A percentile compares a stretch with the other conserved stretches of the same genome.
Conservation (phyloP, 2,329 filamentous ascomycete genomes). For the Gyromitra esculenta region DNA sequence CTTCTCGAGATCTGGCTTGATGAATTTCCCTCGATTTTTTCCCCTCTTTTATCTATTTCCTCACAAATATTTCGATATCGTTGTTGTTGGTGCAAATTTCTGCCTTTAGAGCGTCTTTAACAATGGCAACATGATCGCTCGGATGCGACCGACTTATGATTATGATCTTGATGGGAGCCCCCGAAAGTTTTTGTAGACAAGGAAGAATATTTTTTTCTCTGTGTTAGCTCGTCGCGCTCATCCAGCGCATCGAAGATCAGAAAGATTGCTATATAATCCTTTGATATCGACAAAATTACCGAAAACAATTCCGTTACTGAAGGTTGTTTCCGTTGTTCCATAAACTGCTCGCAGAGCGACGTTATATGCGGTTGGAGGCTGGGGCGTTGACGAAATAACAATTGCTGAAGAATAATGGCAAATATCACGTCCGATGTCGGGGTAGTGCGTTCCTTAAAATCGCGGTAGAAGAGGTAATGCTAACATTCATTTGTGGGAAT, state of each 20-base stretch:
- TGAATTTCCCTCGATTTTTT: not conserved
- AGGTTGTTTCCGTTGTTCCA: not conserved
- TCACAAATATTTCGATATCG: conserved; percentile 7
- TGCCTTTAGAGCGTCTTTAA: not conserved
- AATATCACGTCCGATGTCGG: conserved; percentile 19
- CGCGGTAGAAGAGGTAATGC: conserved; percentile 18
- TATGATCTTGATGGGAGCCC: conserved; percentile 9
- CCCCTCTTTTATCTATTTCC: not conserved
- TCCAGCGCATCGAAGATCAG: conserved; percentile 40
- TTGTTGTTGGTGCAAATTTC: conserved; percentile 3
- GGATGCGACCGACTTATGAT: conserved; percentile 22
- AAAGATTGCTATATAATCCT: conserved; percentile 4
- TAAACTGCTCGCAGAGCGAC: conserved; percentile 7
- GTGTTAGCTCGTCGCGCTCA: conserved; percentile 30
- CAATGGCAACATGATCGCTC: conserved; percentile 3
- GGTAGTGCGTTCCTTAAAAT: conserved; percentile 23
- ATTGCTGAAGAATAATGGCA: conserved; percentile 19
- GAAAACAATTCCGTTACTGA: not conserved
- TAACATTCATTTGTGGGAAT: conserved; percentile 5
- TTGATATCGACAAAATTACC: not conserved
- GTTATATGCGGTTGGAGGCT: conserved; percentile 1
- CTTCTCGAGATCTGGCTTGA: conserved; percentile 2
- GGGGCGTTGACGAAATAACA: not conserved
- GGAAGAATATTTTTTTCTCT: conserved; percentile 3
- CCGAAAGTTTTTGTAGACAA: not conserved